phyloP scores from a whole-genome alignment of 768 basidiomycete genomes.

The Cyclocybe cylindracea region DNA sequence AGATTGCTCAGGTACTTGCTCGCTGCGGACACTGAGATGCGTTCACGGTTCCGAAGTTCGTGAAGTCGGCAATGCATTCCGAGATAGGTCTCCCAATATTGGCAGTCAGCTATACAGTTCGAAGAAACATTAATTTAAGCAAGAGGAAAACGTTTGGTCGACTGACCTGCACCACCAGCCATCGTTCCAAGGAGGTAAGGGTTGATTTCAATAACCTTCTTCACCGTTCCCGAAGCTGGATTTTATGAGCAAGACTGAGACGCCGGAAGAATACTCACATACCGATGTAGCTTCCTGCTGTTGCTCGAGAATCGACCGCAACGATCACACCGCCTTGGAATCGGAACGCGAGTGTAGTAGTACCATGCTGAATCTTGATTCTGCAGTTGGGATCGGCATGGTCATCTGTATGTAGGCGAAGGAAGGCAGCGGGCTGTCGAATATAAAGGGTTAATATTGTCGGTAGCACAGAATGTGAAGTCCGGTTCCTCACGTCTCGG shows the following conservation, averaged over 20 bases:
- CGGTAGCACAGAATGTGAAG: not conserved
- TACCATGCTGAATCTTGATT: constrained; percentile 99
- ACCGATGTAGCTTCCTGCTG: constrained; percentile 97
- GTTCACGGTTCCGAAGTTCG: constrained; percentile 93
- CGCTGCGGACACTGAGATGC: constrained; percentile 98
- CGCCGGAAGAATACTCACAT: constrained; percentile 21
- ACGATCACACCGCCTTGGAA: constrained; percentile 97
- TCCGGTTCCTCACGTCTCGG: constrained; percentile 61
- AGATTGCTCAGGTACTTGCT: constrained; percentile 97
- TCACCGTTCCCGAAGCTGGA: constrained; percentile 92
- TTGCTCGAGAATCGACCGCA: constrained; percentile 98
- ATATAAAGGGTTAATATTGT: constrained; percentile 7
- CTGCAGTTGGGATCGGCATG: constrained; percentile 90
- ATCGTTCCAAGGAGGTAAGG: constrained; percentile 98
- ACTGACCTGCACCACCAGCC: constrained; percentile 96
- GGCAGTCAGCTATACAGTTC: constrained; percentile 74
- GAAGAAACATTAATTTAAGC: constrained; percentile 2
- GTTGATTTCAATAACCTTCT: constrained; percentile 99
- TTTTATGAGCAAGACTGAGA: constrained; percentile 3
- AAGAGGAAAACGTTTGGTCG: not conserved
- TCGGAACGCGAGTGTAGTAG: constrained; percentile 96
- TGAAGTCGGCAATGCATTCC: constrained; percentile 97
- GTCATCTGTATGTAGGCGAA: constrained; percentile 94
- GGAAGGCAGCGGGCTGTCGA: constrained; percentile 82
- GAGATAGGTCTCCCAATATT: constrained; percentile 99